A percentile compares a stretch with the other conserved stretches of the same genome.
Evolutionary conservation across 345 rosid species (phyloP).

Genomic region (Microcos paniculata): DNA sequence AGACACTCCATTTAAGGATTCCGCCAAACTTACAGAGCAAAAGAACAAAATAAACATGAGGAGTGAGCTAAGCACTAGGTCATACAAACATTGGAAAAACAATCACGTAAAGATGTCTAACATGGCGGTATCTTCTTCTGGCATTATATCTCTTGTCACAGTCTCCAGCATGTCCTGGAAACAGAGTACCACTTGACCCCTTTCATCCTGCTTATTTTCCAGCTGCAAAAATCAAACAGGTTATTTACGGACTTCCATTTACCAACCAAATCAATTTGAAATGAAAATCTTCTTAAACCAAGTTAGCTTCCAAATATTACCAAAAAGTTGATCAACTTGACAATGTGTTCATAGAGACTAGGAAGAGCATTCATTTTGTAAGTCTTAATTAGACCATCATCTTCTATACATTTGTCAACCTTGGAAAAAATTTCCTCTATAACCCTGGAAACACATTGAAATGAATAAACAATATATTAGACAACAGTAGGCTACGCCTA

Average conservation of each 20-base stretch:
- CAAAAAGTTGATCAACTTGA: constrained; percentile 80
- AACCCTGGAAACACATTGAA: constrained; percentile 51
- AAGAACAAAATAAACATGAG: neutral
- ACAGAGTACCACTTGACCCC: constrained; percentile 85
- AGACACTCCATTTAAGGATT: constrained; percentile 68
- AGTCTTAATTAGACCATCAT: constrained; percentile 39
- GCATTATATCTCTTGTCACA: constrained; percentile 86
- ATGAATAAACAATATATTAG: neutral
- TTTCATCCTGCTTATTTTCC: constrained; percentile 67
- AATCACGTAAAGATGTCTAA: constrained; percentile 31
- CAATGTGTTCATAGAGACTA: constrained; percentile 77
- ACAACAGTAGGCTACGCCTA: neutral
- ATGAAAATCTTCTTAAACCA: neutral
- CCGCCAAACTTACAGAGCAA: constrained; percentile 52
- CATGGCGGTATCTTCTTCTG: constrained; percentile 72
- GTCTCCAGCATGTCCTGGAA: constrained; percentile 99
- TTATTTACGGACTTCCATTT: constrained; percentile 16
- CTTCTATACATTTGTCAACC: constrained; percentile 55
- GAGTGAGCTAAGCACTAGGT: constrained; percentile 17
- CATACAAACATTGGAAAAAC: neutral
- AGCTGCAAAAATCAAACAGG: constrained; percentile 42
- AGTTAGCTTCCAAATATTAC: constrained; percentile 39
- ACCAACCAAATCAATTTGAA: neutral
- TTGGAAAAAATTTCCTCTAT: constrained; percentile 58
- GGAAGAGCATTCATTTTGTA: constrained; percentile 92